Percentiles rank a stretch among this genome's conserved stretches.
These are phyloP conservation scores for Fulvia fulva DNA, from an alignment of 2,329 filamentous ascomycete species.

Conservation along the genomic window DNA sequence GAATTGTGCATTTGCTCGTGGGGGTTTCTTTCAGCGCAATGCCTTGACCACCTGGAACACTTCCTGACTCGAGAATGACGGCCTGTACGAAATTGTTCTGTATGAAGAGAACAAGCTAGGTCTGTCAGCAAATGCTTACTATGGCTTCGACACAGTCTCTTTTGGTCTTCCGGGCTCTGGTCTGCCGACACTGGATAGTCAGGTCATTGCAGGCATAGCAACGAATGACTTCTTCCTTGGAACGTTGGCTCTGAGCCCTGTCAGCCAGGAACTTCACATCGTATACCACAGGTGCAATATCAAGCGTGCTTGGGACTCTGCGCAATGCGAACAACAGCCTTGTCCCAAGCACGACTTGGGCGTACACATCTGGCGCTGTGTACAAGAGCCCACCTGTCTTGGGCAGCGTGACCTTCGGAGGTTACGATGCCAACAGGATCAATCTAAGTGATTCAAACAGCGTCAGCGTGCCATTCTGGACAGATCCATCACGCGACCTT, in stretches of 20 bases:
- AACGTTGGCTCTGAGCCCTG: constrained; percentile 28
- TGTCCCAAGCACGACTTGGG: constrained; percentile 17
- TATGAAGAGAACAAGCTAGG: constrained; percentile 23
- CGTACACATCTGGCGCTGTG: constrained; percentile 28
- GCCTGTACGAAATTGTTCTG: constrained; percentile 23
- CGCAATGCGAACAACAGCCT: constrained; percentile 1
- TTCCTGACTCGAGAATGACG: constrained; percentile 34
- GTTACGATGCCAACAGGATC: constrained; percentile 41
- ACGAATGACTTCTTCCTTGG: constrained; percentile 34
- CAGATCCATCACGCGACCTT: constrained; percentile 25
- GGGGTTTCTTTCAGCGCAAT: constrained; percentile 31
- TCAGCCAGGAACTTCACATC: constrained; percentile 21
- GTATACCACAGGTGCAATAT: constrained; percentile 12
- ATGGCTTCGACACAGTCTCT: constrained; percentile 36
- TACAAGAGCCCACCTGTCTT: constrained; percentile 24
- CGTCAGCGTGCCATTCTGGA: constrained; percentile 29
- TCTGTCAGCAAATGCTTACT: constrained; percentile 29
- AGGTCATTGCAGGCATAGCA: constrained; percentile 26
- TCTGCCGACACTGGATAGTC: constrained; percentile 24
- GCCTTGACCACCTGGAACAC: constrained; percentile 35
- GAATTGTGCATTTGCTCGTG: constrained; percentile 20
- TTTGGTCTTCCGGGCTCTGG: constrained; percentile 22
- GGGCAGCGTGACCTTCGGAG: constrained; percentile 37
- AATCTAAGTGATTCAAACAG: constrained; percentile 23
- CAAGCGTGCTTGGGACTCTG: constrained; percentile 11